Percentiles rank a stretch among this genome's conserved stretches.
Conservation (phyloP, 2,329 filamentous ascomycete species). For the Diaporthe caulivora region DNA sequence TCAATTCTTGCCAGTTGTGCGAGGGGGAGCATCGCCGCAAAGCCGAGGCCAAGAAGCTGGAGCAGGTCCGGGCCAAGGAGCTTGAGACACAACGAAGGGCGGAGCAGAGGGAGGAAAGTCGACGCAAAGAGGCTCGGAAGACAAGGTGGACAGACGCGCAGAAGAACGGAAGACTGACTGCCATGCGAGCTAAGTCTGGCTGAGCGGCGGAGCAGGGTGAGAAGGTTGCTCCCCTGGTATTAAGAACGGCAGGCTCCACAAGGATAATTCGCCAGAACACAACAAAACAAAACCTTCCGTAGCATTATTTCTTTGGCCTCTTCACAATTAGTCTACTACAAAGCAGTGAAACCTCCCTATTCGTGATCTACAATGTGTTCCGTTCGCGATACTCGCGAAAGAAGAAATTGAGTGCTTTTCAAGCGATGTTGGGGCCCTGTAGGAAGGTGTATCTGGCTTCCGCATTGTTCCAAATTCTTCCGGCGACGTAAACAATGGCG, state of each 20-base stretch:
- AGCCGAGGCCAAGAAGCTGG: background rate
- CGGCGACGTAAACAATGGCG: too few species aligned
- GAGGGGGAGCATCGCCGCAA: background rate
- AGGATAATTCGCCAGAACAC: too few species aligned
- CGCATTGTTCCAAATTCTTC: background rate
- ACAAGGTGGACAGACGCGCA: background rate
- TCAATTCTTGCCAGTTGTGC: background rate
- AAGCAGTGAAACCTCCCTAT: too few species aligned
- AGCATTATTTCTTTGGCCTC: too few species aligned
- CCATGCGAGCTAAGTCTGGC: background rate
- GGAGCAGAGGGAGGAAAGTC: background rate
- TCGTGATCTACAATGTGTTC: too few species aligned
- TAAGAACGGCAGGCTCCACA: too few species aligned
- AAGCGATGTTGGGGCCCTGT: rapidly evolving
- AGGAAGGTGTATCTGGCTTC: background rate
- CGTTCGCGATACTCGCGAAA: too few species aligned
- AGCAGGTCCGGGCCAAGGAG: background rate
- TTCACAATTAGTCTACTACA: too few species aligned
- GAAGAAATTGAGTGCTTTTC: too few species aligned
- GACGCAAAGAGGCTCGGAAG: background rate
- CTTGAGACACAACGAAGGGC: background rate
- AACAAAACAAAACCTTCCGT: too few species aligned
- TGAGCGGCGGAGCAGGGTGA: background rate
- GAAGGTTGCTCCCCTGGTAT: too few species aligned
- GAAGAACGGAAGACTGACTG: background rate